Conservation (phyloP, 202 grass and related monocot species). For the Panicum hallii region DNA sequence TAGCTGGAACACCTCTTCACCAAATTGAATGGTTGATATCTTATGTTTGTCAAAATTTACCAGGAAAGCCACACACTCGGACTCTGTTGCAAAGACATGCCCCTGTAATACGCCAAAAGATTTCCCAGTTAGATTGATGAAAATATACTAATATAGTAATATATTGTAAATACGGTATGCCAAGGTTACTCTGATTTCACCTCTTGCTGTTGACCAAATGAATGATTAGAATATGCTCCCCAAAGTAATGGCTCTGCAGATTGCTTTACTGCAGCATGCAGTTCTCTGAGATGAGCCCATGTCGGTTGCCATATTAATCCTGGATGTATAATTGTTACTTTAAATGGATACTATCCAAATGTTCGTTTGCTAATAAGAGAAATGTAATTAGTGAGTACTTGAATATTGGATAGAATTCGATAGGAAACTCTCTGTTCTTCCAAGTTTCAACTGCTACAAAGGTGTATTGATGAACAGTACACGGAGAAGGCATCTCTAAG, state of each 20-base stretch:
- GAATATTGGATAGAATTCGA: background rate
- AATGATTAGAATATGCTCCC: constrained; percentile 67
- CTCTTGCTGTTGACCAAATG: constrained; percentile 69
- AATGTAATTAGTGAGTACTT: background rate
- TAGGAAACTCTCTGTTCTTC: constrained; percentile 7
- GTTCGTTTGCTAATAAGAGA: background rate
- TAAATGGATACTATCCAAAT: background rate
- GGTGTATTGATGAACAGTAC: background rate
- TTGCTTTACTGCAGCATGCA: constrained; percentile 71
- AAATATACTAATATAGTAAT: background rate
- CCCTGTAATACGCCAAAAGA: constrained; percentile 49
- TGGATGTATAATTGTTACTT: constrained; percentile 45
- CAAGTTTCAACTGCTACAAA: constrained; percentile 18
- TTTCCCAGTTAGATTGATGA: background rate
- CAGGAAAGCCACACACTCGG: constrained; percentile 70
- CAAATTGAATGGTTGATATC: constrained; percentile 53
- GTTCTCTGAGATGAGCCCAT: constrained; percentile 80
- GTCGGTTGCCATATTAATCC: constrained; percentile 79
- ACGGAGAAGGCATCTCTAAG: background rate
- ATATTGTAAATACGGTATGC: constrained; percentile 6
- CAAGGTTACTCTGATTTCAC: constrained; percentile 46
- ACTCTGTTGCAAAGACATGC: constrained; percentile 69
- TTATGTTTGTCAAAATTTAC: constrained; percentile 60
- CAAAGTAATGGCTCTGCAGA: constrained; percentile 61
- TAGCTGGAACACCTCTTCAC: constrained; percentile 50